Evolutionary conservation across 345 rosid species (phyloP).

Genomic region (Pistacia vera): DNA sequence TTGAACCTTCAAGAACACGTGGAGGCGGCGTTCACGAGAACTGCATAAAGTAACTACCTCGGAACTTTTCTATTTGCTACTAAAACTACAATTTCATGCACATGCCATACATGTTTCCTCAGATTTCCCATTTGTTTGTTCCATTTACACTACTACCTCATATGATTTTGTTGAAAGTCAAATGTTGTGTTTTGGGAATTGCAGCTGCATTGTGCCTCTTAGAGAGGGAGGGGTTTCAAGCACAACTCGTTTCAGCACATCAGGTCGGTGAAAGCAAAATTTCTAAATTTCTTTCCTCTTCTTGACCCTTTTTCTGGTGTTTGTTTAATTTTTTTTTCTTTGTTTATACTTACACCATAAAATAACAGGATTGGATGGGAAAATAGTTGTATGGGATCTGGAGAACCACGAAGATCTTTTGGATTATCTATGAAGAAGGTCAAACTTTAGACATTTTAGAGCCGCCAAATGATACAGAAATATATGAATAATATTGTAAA

Average conservation of each 20-base stretch:
- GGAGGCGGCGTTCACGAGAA: conserved; percentile 80
- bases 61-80: neutral
- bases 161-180: neutral
- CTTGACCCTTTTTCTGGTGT: neutral
- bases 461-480: conserved; percentile 4
- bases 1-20: conserved; percentile 56
- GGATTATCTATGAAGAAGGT: conserved; percentile 32
- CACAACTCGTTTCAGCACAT: conserved; percentile 82
- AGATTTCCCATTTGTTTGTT: neutral
- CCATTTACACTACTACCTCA: neutral
- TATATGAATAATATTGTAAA: neutral
- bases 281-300: neutral
- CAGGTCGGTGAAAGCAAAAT: conserved; percentile 51
- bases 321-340: neutral
- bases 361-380: conserved; percentile 83
- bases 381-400: conserved; percentile 83
- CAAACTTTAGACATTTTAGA: conserved; percentile 9
- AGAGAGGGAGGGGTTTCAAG: conserved; percentile 44
- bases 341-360: neutral
- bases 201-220: conserved; percentile 69
- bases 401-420: conserved; percentile 64
- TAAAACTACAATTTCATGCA: neutral
- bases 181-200: conserved; percentile 23
- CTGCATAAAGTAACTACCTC: conserved; percentile 72
- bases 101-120: neutral